Evolutionary conservation across 2,329 filamentous ascomycete species (phyloP).

Genomic region (Cadophora sp.): DNA sequence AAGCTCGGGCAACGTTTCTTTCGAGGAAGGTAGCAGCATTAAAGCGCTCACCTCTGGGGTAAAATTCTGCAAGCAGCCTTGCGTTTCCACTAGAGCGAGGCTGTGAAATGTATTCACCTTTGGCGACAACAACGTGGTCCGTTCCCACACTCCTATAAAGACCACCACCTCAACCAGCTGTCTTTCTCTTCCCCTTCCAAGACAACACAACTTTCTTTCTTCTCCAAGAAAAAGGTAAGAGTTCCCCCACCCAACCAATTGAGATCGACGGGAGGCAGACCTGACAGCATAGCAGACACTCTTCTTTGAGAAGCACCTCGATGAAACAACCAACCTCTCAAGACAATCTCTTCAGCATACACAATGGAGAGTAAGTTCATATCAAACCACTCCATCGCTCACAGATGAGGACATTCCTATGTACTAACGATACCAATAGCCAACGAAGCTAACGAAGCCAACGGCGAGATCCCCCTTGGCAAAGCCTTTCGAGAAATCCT

Average conservation of each 20-base stretch:
- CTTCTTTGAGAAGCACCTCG: too few species aligned
- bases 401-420: too few species aligned
- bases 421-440: too few species aligned
- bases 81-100: background rate
- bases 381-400: too few species aligned
- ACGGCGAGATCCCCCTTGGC: background rate
- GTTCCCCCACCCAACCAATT: too few species aligned
- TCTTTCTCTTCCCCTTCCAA: background rate
- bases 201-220: background rate
- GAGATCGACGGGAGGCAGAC: too few species aligned
- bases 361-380: too few species aligned
- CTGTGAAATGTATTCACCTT: background rate
- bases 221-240: too few species aligned
- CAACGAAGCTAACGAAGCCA: background rate
- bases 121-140: background rate
- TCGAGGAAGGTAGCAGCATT: background rate
- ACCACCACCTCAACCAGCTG: background rate
- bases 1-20: background rate
- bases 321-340: too few species aligned
- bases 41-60: background rate
- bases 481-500: background rate
- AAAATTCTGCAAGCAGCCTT: conserved; percentile 6
- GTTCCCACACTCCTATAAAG: background rate
- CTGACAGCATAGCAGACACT: too few species aligned
- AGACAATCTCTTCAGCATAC: too few species aligned